These are phyloP conservation scores for Arthrobotrys sinensis DNA, from an alignment of 2,329 filamentous ascomycete genomes.

Conservation along the genomic window DNA sequence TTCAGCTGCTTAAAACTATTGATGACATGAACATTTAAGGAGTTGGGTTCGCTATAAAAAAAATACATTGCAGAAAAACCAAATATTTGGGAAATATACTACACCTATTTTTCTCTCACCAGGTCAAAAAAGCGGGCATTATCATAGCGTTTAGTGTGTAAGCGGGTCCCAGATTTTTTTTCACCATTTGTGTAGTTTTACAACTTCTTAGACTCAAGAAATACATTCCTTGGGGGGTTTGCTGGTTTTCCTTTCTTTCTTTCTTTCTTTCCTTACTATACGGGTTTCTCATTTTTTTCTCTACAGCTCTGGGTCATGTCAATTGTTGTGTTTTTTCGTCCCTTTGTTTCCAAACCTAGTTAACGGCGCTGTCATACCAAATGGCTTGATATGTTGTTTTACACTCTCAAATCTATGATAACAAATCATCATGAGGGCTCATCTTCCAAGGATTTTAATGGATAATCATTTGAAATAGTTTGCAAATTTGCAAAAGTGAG, in stretches of 20 bases:
- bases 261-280: slow-evolving; percentile 21
- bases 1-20: slow-evolving; percentile 17
- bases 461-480: slow-evolving; percentile 23
- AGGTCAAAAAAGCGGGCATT: slow-evolving; percentile 44
- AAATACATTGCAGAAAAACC: slow-evolving; percentile 19
- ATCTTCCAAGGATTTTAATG: slow-evolving; percentile 17
- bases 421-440: slow-evolving; percentile 43
- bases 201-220: slow-evolving; percentile 57
- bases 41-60: slow-evolving; percentile 35
- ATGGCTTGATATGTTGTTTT: slow-evolving; percentile 24
- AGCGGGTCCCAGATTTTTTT: slow-evolving; percentile 28
- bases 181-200: slow-evolving; percentile 57
- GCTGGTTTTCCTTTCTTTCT: slow-evolving; percentile 39
- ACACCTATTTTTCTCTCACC: slow-evolving; percentile 27
- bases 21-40: slow-evolving; percentile 25
- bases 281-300: slow-evolving; percentile 33
- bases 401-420: slow-evolving; percentile 33
- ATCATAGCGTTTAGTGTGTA: slow-evolving; percentile 60
- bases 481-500: background rate
- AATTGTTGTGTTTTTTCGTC: slow-evolving; percentile 15
- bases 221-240: slow-evolving; percentile 59
- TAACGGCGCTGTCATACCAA: slow-evolving; percentile 48
- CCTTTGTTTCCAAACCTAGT: background rate
- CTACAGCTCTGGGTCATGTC: slow-evolving; percentile 29
- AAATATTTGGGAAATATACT: slow-evolving; percentile 15